Percentiles rank a stretch among this genome's conserved stretches.
phyloP scores from a whole-genome alignment of 306 rosid genomes.

The Medicago arabica region DNA sequence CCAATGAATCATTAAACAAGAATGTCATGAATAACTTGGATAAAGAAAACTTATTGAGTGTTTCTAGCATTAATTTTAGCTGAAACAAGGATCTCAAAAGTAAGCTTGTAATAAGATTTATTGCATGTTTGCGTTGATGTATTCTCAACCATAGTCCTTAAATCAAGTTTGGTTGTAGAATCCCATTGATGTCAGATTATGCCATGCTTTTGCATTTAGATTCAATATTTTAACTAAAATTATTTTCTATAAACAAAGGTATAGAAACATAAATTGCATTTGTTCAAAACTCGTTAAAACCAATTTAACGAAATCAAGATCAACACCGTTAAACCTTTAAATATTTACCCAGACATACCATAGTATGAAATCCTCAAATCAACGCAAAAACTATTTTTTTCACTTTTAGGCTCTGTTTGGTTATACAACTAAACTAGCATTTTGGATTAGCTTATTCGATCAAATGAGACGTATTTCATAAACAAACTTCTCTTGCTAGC shows the following conservation, averaged over 20 bases:
- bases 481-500: no score
- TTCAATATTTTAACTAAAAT: not conserved
- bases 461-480: no score
- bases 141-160: not conserved
- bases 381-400: no score
- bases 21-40: conserved; percentile 1
- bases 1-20: conserved; percentile 28
- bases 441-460: no score
- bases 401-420: not conserved
- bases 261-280: not conserved
- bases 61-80: not conserved
- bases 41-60: not conserved
- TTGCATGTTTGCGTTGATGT: not conserved
- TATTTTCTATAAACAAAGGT: not conserved
- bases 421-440: no score
- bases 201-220: not conserved
- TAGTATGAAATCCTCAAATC: no score
- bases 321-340: not conserved
- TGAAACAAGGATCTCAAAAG: not conserved
- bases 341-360: no score
- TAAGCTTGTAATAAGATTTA: not conserved
- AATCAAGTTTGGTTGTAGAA: not conserved
- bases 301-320: not conserved
- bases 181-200: not conserved
- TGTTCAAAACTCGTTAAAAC: not conserved